Base-by-base conservation (phyloP, 1,284 basidiomycete species). In the Cryptococcus hybrid region DNA sequence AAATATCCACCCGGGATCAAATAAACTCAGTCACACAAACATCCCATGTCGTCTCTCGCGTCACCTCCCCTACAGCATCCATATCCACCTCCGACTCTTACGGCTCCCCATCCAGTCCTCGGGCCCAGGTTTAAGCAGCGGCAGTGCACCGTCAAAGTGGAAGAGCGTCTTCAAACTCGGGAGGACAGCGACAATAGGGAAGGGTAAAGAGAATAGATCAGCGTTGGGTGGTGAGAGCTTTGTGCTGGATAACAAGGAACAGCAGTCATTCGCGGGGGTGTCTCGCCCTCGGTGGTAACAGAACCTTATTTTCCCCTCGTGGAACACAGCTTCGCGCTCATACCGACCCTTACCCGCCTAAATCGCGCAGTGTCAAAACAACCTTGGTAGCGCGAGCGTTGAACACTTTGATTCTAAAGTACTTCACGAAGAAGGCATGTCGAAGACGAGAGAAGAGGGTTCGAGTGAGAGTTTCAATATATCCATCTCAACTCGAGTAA, bases 131-230 rank as follows among this genome's bases (percentile, higher is more conserved):
- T 51, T 58, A 3, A 56, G 53, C 35, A 51, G 24, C 24, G 24
- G 24, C 24, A 24, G 24, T 24, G 3, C 24, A 24, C 24, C 61
- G 5, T 67, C 65, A 6, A 58, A 63, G 30, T 71, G 69, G 69
- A 67, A 65, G 52, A 62, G 45, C 42, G 63, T 71, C 3, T 71
- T 71, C 62, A 68, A 63, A 48, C 47, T 68, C 4, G 69, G 69
- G 5, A 63, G 59, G 46, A 58, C 43, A 43, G 12, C 55, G 13
- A 60, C 51, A 12, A 51, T 56, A 13, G 59, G 61, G n/a, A 64
- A 63, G 48, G 62, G 57, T 7, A 61, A 61, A 40, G 59, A 58
- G 50, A 52, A 55, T 42, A 45, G 59, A 38, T 44, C 57, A 11
- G 49, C 54, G 37, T 42, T 58, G 7, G 40, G 12, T 42, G n/a